Base-by-base conservation (phyloP, 73 alveolate species). In the Blepharisma japonicum region DNA sequence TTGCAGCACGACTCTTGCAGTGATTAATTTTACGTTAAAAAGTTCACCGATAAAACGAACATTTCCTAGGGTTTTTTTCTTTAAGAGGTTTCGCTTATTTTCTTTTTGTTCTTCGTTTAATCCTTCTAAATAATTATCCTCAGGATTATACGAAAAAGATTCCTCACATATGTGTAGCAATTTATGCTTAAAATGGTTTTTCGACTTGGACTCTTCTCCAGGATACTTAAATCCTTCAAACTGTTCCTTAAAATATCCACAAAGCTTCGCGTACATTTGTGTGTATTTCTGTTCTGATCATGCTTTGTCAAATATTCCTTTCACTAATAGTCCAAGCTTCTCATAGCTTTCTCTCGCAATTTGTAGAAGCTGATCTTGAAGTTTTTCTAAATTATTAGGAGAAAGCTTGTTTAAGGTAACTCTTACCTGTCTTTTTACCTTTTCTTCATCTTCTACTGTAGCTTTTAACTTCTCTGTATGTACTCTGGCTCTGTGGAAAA, bases 41-140 rank as follows among this genome's bases (percentile, higher is more conserved):
- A 70, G 46, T 47, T 70, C 56, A n/a, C 77, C 80, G 2, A 70
- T 70, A 70, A 70, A 70, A 9, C 80, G 70, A n/a, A 70, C 61
- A 70, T 45, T 70, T 45, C 80, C 80, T 18, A 18, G 56, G 4
- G 66, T 70, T 70, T 70, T 39, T 25, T 70, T 70, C 42, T 70
- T 70, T 18, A 25, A 27, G 14, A 11, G 14, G 50, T 70, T n/a
- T 70, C 11, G 32, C 9, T 14, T 7, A 4, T 9, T 25, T 70
- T 70, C 23, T 18, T 18, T 25, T 25, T 70, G 32, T 45, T 23
- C 76, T 18, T 25, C 70, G 11, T 70, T 70, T 61, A 25, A 25
- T 21, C 56, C 38, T 21, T n/a, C 77, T 27, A 61, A 25, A 14
- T 61, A 9, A 8, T n/a, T n/a, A 9, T 9, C 14, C 25, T 25